phyloP scores from a whole-genome alignment of 805 yeast species.

The Saturnispora kantuleensis region DNA sequence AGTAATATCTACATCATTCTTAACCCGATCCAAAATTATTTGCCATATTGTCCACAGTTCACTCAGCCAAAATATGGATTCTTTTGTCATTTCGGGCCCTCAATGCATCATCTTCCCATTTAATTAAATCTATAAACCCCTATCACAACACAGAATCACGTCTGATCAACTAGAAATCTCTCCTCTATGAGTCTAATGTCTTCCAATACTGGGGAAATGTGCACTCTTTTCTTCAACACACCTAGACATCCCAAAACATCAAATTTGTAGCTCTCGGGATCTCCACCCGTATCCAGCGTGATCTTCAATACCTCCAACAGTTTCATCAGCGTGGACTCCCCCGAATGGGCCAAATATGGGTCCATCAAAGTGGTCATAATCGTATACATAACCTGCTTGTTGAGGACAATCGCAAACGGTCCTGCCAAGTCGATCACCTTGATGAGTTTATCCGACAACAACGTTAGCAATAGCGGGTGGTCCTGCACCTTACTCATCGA shows the following conservation, averaged over 20 bases:
- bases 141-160: too few species aligned
- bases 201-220: too few species aligned
- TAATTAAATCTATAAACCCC: too few species aligned
- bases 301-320: not conserved
- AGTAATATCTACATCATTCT: too few species aligned
- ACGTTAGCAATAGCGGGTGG: conserved; percentile 14
- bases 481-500: conserved; percentile 21
- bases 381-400: conserved; percentile 16
- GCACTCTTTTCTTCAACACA: conserved; percentile 3
- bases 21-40: too few species aligned
- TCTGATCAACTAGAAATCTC: too few species aligned
- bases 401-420: conserved; percentile 14
- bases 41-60: too few species aligned
- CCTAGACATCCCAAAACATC: conserved; percentile 21
- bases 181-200: too few species aligned
- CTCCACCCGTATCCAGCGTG: not conserved
- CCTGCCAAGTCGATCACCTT: conserved; percentile 14
- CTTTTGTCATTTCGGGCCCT: too few species aligned
- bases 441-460: conserved; percentile 12
- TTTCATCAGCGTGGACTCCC: conserved; percentile 5
- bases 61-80: too few species aligned
- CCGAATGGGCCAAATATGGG: conserved; percentile 19
- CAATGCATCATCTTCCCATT: too few species aligned
- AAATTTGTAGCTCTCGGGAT: conserved; percentile 11
- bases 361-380: conserved; percentile 19